Conservation (phyloP, 495 filamentous ascomycete genomes). For the Platismatia glauca region DNA sequence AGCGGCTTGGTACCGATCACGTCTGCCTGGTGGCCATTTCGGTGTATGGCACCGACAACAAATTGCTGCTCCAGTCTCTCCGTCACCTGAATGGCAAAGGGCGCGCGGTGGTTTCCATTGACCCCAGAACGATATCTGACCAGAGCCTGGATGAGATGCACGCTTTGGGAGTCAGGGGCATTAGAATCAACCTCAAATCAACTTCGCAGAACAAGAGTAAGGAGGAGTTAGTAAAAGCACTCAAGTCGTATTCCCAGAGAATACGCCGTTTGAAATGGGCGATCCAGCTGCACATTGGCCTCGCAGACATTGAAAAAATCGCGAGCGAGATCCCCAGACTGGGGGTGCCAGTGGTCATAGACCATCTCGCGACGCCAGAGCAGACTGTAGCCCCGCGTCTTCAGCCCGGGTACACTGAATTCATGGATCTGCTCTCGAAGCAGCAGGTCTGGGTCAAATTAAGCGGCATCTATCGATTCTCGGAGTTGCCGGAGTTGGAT, state of each 20-base stretch:
- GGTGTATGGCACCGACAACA: background rate
- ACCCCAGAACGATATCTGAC: background rate
- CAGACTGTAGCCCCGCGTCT: background rate
- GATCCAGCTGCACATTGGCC: background rate
- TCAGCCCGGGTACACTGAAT: background rate
- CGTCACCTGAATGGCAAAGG: background rate
- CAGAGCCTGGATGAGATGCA: background rate
- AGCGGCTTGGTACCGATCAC: background rate
- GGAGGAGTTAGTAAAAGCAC: background rate
- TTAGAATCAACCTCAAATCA: background rate
- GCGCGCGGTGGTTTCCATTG: background rate
- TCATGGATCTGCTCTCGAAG: background rate
- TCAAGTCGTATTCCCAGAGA: background rate
- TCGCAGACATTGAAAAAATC: background rate
- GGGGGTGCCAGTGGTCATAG: background rate
- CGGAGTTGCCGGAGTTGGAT: background rate
- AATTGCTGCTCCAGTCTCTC: background rate
- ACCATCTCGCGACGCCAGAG: background rate
- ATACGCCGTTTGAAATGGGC: background rate
- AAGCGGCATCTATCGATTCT: background rate
- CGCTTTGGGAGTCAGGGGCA: background rate
- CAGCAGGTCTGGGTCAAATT: background rate
- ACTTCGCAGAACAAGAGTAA: background rate
- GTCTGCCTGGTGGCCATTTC: background rate
- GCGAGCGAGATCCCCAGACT: background rate